phyloP scores from a whole-genome alignment of 768 basidiomycete genomes.

The Kwoniella pini region DNA sequence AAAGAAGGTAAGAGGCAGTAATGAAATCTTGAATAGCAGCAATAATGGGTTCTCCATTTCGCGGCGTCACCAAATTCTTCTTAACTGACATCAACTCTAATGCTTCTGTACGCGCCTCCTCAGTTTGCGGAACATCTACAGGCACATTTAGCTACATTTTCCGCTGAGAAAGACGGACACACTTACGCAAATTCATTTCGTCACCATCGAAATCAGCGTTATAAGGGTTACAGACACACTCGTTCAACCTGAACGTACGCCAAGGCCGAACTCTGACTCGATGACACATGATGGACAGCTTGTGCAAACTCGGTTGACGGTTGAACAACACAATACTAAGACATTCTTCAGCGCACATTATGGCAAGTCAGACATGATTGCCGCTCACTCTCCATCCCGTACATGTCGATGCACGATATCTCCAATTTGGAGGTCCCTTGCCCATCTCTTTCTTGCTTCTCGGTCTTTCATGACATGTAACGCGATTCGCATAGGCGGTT shows the following conservation, averaged over 20 bases:
- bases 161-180: neutral
- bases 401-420: constrained; percentile 95
- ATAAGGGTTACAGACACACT: constrained; percentile 98
- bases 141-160: neutral
- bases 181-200: constrained; percentile 97
- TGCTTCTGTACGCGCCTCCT: constrained; percentile 96
- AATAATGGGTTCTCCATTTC: constrained; percentile 98
- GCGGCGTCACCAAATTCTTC: constrained; percentile 93
- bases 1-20: constrained; percentile 94
- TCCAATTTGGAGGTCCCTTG: constrained; percentile 78
- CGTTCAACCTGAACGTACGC: constrained; percentile 95
- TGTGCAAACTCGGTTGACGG: constrained; percentile 97
- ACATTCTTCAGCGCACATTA: constrained; percentile 7
- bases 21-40: constrained; percentile 99
- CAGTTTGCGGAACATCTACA: constrained; percentile 95
- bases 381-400: constrained; percentile 75
- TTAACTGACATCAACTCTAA: constrained; percentile 96
- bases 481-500: constrained; percentile 31
- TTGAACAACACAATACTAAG: constrained; percentile 86
- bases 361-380: neutral
- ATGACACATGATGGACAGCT: constrained; percentile 99
- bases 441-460: constrained; percentile 58
- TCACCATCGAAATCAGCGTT: constrained; percentile 99
- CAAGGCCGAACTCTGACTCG: constrained; percentile 88
- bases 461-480: constrained; percentile 42